phyloP scores from a whole-genome alignment of 116 monocot species.

The Cymodocea nodosa region DNA sequence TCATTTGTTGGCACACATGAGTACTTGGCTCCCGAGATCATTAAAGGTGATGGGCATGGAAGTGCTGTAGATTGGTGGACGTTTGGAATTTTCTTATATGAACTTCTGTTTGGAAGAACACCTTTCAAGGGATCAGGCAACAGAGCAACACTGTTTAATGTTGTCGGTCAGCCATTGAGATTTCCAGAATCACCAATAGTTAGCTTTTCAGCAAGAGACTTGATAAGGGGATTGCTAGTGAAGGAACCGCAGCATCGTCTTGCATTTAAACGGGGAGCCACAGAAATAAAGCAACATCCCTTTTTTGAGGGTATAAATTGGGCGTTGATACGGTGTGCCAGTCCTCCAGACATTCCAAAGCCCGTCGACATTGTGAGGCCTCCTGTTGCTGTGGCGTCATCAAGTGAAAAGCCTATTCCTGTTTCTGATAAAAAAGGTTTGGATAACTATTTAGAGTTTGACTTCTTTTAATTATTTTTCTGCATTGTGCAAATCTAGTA shows the following conservation, averaged over 20 bases:
- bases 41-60: constrained; percentile 51
- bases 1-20: constrained; percentile 52
- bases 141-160: constrained; percentile 42
- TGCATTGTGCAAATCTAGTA: too few species aligned
- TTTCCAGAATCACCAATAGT: constrained; percentile 34
- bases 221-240: constrained; percentile 36
- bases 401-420: constrained; percentile 15
- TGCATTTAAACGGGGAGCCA: constrained; percentile 36
- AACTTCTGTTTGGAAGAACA: constrained; percentile 43
- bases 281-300: constrained; percentile 43
- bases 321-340: constrained; percentile 46
- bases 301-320: constrained; percentile 53
- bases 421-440: constrained; percentile 15
- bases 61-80: constrained; percentile 69
- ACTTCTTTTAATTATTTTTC: constrained; percentile 50
- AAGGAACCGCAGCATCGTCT: constrained; percentile 41
- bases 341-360: constrained; percentile 40
- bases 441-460: constrained; percentile 37
- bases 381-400: constrained; percentile 8
- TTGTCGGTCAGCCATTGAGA: constrained; percentile 29
- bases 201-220: constrained; percentile 26
- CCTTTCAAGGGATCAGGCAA: constrained; percentile 47
- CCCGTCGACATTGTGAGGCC: constrained; percentile 23
- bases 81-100: constrained; percentile 50
- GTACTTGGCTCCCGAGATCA: constrained; percentile 45